Evolutionary conservation across 805 yeast species (phyloP).

Genomic region (Hanseniaspora taiwanica): DNA sequence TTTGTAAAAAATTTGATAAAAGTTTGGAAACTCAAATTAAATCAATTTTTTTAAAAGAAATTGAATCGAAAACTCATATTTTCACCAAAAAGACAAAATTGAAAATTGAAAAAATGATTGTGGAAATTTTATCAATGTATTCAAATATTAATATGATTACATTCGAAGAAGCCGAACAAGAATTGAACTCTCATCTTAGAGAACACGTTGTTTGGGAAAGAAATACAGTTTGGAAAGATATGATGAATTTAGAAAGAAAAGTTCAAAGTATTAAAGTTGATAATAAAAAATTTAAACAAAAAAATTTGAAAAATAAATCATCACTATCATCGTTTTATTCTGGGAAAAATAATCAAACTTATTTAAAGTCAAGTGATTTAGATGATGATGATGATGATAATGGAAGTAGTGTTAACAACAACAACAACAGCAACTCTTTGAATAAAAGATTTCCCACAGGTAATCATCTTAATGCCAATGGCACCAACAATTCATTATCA

Average conservation of each 20-base stretch:
- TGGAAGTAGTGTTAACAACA: too few relatives aligned
- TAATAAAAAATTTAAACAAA: slow-evolving; percentile 10
- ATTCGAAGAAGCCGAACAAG: slow-evolving; percentile 31
- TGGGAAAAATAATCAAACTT: too few relatives aligned
- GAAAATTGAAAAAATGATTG: slow-evolving; percentile 39
- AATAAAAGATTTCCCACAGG: too few relatives aligned
- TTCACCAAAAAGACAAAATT: slow-evolving; percentile 39
- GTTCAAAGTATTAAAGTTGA: slow-evolving; percentile 58
- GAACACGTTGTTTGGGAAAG: slow-evolving; percentile 97
- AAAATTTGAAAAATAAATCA: slow-evolving; percentile 9
- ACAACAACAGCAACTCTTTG: too few relatives aligned
- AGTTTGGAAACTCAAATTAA: slow-evolving; percentile 51
- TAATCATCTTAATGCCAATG: too few relatives aligned
- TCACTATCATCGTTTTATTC: too few relatives aligned
- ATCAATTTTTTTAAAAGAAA: slow-evolving; percentile 38
- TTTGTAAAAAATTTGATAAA: slow-evolving; percentile 85
- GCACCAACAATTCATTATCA: too few relatives aligned
- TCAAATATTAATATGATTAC: slow-evolving; percentile 26
- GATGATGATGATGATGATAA: too few relatives aligned
- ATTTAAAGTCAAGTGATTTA: too few relatives aligned
- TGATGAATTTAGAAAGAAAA: slow-evolving; percentile 81
- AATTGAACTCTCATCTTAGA: slow-evolving; percentile 46
- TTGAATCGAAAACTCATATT: slow-evolving; percentile 34
- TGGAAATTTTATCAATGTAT: slow-evolving; percentile 39
- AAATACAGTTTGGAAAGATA: slow-evolving; percentile 94